These are phyloP conservation scores for Boletus subluridellus DNA, from an alignment of 1,284 basidiomycete species.

Conservation along the genomic window DNA sequence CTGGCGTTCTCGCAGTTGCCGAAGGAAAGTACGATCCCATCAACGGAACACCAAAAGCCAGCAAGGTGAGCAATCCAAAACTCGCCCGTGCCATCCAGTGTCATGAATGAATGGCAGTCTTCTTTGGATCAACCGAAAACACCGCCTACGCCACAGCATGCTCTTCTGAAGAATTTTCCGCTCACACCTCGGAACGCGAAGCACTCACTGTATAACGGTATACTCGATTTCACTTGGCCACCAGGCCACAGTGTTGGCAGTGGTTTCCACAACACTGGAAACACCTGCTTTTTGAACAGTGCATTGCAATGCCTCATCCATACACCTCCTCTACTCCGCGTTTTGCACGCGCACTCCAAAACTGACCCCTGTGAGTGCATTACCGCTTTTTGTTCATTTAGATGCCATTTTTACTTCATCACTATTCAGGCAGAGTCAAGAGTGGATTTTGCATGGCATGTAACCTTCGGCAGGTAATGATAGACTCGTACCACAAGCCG, in stretches of 20 bases:
- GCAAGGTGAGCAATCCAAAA: constrained; percentile 30
- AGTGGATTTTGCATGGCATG: constrained; percentile 77
- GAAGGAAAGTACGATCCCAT: constrained; percentile 77
- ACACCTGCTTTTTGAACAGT: constrained; percentile 97
- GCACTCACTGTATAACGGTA: constrained; percentile 45
- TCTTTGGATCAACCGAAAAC: constrained; percentile 26
- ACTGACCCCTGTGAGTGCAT: constrained; percentile 46
- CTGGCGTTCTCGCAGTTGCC: constrained; percentile 61
- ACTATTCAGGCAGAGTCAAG: constrained; percentile 50
- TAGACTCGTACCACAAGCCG: constrained; percentile 46
- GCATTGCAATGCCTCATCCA: constrained; percentile 92
- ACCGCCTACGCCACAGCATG: constrained; percentile 14
- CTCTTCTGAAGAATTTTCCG: constrained; percentile 26
- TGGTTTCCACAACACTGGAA: constrained; percentile 89
- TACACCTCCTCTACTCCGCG: constrained; percentile 82
- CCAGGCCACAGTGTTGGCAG: constrained; percentile 43
- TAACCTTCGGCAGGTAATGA: constrained; percentile 53
- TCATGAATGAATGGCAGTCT: constrained; percentile 8
- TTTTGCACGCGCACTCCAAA: constrained; percentile 58
- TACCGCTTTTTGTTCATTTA: background rate
- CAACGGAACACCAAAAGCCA: constrained; percentile 51
- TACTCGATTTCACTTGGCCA: constrained; percentile 59
- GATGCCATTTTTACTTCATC: constrained; percentile 9
- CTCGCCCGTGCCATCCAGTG: background rate
- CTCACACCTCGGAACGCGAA: constrained; percentile 19